A percentile compares a stretch with the other conserved stretches of the same genome.
These are phyloP conservation scores for Polytolypa hystricis DNA, from an alignment of 2,329 filamentous ascomycete genomes.

Conservation along the genomic window DNA sequence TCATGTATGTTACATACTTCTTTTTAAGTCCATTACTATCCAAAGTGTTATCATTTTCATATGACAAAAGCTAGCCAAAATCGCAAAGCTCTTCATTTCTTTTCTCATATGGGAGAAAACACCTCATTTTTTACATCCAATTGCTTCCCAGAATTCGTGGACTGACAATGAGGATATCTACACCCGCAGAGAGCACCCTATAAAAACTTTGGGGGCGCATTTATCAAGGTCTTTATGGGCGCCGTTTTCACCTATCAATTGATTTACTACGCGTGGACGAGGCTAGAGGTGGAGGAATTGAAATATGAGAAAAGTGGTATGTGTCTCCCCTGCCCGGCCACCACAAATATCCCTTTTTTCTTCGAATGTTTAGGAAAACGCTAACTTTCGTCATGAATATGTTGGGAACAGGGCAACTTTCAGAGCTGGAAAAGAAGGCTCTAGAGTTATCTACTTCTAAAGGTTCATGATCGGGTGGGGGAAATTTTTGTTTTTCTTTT, in stretches of 20 bases:
- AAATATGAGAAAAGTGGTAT: not conserved
- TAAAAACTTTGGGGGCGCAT: conserved; percentile 30
- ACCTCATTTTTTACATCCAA: too few species aligned
- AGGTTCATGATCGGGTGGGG: not conserved
- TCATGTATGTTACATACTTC: conserved; percentile 13
- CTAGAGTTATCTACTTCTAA: conserved; percentile 20
- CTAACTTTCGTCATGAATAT: not conserved
- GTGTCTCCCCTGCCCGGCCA: too few species aligned
- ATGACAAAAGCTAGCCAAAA: too few species aligned
- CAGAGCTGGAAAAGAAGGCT: conserved; percentile 24
- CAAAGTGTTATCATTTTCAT: too few species aligned
- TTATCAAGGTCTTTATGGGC: conserved; percentile 38
- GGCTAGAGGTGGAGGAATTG: conserved; percentile 35
- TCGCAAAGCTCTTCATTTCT: too few species aligned
- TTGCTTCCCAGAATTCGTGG: too few species aligned
- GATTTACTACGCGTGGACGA: conserved; percentile 38
- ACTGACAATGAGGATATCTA: too few species aligned
- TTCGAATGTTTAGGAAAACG: conserved; percentile 7
- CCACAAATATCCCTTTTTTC: not conserved
- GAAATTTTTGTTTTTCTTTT: too few species aligned
- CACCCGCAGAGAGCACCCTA: conserved; percentile 27
- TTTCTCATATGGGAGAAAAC: too few species aligned
- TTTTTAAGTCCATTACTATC: conserved; percentile 4
- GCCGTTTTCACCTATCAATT: conserved; percentile 40
- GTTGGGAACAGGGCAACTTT: conserved; percentile 22